Evolutionary conservation across 441 rosid species (phyloP), one percentile per base, ranked within the genome.

Genomic region (Erodium texanum): DNA sequence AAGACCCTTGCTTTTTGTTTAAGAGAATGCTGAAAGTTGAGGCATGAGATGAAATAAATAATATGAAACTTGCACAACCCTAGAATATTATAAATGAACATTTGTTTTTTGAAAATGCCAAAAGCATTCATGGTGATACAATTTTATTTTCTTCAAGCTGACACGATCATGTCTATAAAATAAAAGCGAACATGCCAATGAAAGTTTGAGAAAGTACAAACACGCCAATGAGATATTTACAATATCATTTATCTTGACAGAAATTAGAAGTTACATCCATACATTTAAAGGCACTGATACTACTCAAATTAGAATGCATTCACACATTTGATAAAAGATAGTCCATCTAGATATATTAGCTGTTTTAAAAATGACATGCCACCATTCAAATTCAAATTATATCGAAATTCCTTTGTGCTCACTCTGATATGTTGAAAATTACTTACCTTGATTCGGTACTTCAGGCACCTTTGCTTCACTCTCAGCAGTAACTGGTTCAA

Each of bases 401-500:
- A 59, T 59, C 32, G 12, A 59, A 59, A 23, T 15, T 15, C 29
- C 29, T 59, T 23, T 59, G 64, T 11, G 64, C 64, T 59, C 5
- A n/a, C 32, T 59, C 15, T 59, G 23, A 22, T 22, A 23, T 23
- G 64, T 24, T 59, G 22, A 23, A 59, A 23, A 24, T 23, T 41
- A 62, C 14, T 62, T 66, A 92, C 99, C 98, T 85, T 92, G 97
- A 74, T 89, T 92, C 8, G 73, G 77, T 52, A 76, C 76, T 75
- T 79, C 89, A 19, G 84, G 36, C 43, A 85, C 89, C 59, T 66
- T 76, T 18, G 66, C 70, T 11, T 86, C 86, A 27, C 77, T 67
- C 70, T 76, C 73, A 36, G 79, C 80, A 78, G 63, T 68, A 71
- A 65, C 69, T 9, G 77, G 16, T 73, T 77, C 82, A 68, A 50